Evolutionary conservation across 2,329 filamentous ascomycete species (phyloP).

Genomic region (Sporothrix luriei): DNA sequence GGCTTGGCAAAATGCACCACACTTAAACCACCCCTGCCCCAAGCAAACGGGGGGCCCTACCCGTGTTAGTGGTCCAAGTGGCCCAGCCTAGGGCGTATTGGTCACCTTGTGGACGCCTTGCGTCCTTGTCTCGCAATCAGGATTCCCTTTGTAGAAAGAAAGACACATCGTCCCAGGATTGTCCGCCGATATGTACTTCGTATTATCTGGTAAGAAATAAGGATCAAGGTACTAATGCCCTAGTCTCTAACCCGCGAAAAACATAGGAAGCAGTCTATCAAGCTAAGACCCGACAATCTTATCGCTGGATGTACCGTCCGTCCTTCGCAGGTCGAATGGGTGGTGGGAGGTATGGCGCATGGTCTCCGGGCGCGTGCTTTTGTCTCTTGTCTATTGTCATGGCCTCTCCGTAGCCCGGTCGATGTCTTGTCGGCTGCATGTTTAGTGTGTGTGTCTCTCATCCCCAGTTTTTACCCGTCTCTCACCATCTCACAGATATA

Average conservation of each 20-base stretch:
- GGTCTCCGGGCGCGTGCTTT: conserved; percentile 5
- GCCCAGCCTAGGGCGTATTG: background rate
- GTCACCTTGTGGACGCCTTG: conserved; percentile 16
- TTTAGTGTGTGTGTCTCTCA: background rate
- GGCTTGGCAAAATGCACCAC: conserved; percentile 33
- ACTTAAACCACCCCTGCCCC: conserved; percentile 12
- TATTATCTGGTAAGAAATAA: conserved; percentile 24
- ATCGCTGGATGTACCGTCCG: conserved; percentile 7
- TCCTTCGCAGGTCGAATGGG: conserved; percentile 16
- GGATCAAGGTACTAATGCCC: background rate
- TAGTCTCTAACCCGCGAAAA: background rate
- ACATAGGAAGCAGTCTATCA: background rate
- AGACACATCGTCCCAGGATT: conserved; percentile 28
- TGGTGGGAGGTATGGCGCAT: conserved; percentile 4
- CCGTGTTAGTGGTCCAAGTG: conserved; percentile 21
- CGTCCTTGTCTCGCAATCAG: conserved; percentile 17
- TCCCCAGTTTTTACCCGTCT: conserved; percentile 10
- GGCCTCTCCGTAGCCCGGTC: conserved; percentile 9
- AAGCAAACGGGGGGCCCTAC: conserved; percentile 3
- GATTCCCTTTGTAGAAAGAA: conserved; percentile 30
- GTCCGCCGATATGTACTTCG: conserved; percentile 18
- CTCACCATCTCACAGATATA: conserved; percentile 17
- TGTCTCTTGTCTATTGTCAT: conserved; percentile 16
- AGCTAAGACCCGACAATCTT: conserved; percentile 19
- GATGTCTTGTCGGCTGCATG: background rate